These are phyloP conservation scores for Hericium alpestre DNA, from an alignment of 768 basidiomycete species.

Conservation along the genomic window DNA sequence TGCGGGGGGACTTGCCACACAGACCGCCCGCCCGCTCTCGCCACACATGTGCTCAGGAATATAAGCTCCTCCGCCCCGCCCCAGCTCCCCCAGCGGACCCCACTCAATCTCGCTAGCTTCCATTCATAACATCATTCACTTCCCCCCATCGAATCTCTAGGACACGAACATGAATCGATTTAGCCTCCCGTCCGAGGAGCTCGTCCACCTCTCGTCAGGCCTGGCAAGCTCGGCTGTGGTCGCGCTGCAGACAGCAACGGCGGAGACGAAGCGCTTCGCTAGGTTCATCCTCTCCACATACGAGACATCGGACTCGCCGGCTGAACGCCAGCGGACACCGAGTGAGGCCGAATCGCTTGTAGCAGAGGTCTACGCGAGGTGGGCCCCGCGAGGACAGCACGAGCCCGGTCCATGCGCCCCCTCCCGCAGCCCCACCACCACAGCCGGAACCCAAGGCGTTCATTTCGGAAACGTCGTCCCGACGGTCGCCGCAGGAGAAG, in stretches of 20 bases:
- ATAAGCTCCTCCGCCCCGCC: too few species aligned
- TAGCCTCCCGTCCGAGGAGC: background rate
- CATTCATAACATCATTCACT: background rate
- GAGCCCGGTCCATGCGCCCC: background rate
- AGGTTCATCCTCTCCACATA: too few species aligned
- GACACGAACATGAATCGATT: background rate
- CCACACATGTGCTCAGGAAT: too few species aligned
- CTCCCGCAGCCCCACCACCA: background rate
- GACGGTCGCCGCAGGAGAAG: constrained; percentile 4
- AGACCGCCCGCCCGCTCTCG: too few species aligned
- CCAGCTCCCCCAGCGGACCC: background rate
- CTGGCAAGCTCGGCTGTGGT: background rate
- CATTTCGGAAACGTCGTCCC: background rate
- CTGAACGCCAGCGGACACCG: background rate
- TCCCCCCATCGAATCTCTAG: too few species aligned
- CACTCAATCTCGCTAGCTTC: background rate
- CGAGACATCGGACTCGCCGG: too few species aligned
- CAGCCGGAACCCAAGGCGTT: too few species aligned
- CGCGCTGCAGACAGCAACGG: background rate
- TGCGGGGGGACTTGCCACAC: too few species aligned
- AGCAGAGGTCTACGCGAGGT: background rate
- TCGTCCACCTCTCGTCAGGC: background rate
- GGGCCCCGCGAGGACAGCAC: background rate
- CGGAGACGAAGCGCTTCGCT: background rate
- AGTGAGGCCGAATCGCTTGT: background rate